These are phyloP conservation scores for Puccinia polysora DNA, from an alignment of 1,284 basidiomycete genomes.

Conservation along the genomic window DNA sequence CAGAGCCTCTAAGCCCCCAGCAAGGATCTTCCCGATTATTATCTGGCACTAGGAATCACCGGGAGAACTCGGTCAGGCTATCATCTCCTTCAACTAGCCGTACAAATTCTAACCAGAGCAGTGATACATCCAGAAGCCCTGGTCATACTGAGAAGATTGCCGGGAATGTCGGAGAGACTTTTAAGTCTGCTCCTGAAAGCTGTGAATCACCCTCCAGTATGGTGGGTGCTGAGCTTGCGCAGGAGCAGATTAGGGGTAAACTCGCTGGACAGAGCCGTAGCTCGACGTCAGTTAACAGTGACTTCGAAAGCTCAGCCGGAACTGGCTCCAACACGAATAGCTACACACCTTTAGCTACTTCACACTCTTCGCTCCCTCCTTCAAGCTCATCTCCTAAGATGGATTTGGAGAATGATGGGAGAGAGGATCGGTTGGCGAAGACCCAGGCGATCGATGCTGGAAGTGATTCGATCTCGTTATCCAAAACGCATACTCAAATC, in stretches of 20 bases:
- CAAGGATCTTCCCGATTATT: constrained; percentile 2
- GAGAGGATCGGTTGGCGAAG: not conserved
- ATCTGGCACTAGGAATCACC: constrained; percentile 1
- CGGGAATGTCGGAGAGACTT: not conserved
- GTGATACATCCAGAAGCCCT: constrained; percentile 16
- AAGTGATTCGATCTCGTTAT: not conserved
- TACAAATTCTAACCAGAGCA: not conserved
- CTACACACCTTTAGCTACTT: not conserved
- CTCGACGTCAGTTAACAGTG: not conserved
- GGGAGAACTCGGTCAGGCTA: not conserved
- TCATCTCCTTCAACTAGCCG: constrained; percentile 17
- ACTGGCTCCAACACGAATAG: not conserved
- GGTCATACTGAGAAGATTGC: not conserved
- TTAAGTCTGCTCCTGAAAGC: too few relatives aligned
- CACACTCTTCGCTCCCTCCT: not conserved
- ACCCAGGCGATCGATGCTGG: not conserved
- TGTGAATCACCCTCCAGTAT: too few relatives aligned
- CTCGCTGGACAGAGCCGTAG: not conserved
- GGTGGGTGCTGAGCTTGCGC: too few relatives aligned
- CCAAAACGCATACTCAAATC: constrained; percentile 45
- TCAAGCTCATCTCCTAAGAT: too few relatives aligned
- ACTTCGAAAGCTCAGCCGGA: not conserved
- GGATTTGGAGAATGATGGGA: not conserved
- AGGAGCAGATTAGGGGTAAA: not conserved
- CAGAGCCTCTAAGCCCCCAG: not conserved